Conservation (phyloP, 768 basidiomycete species). For the Mrakia gelida region DNA sequence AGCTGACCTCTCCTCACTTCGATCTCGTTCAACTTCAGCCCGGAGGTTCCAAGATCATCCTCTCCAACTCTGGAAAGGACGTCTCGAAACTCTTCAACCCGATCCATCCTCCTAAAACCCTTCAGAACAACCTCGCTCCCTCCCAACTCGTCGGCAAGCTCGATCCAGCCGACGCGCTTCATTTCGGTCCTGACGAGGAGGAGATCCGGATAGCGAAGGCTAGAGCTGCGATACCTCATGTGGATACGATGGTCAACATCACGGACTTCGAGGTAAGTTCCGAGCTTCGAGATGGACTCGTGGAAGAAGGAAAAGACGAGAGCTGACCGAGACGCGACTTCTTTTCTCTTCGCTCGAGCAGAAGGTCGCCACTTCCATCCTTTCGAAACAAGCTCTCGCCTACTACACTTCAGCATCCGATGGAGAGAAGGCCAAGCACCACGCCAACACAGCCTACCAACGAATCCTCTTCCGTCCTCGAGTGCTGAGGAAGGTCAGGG, state of each 20-base stretch:
- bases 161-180: not conserved
- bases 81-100: conserved; percentile 27
- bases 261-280: conserved; percentile 29
- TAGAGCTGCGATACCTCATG: not conserved
- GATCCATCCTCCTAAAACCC: conserved; percentile 30
- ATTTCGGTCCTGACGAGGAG: conserved; percentile 4
- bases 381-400: conserved; percentile 26
- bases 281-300: too few relatives aligned
- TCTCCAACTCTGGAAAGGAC: conserved; percentile 25
- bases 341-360: not conserved
- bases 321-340: not conserved
- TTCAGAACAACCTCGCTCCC: conserved; percentile 7
- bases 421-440: not conserved
- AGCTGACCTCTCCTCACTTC: not conserved
- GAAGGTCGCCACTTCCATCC: conserved; percentile 20
- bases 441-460: conserved; percentile 14
- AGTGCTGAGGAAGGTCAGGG: conserved; percentile 27
- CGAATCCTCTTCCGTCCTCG: conserved; percentile 28
- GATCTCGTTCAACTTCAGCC: conserved; percentile 10
- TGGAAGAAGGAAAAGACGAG: not conserved
- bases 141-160: not conserved
- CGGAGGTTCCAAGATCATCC: conserved; percentile 30
- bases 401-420: conserved; percentile 27
- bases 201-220: conserved; percentile 7
- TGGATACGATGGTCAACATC: conserved; percentile 28